Evolutionary conservation across 2,329 filamentous ascomycete species (phyloP).

Genomic region (Beauveria brongniartii): DNA sequence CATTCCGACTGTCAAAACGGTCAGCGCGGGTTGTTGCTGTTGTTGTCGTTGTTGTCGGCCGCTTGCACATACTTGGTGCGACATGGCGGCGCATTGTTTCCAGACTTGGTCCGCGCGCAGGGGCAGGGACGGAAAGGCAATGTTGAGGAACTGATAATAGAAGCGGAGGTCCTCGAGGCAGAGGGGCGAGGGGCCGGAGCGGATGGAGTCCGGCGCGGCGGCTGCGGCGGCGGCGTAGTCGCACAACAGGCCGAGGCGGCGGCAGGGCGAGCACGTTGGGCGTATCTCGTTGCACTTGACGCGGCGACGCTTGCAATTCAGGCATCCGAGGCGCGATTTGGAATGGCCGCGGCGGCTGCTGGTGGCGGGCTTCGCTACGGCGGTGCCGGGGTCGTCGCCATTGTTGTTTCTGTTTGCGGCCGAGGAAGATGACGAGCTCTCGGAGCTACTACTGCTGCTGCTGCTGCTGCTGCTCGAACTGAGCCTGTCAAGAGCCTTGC

Average conservation of each 20-base stretch:
- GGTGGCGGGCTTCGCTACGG: background rate
- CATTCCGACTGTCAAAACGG: slow-evolving; percentile 24
- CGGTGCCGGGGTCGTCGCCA: background rate
- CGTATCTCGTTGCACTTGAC: slow-evolving; percentile 25
- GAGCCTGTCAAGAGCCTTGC: background rate
- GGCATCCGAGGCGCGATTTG: slow-evolving; percentile 25
- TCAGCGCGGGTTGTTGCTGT: background rate
- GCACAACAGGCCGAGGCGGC: slow-evolving; percentile 26
- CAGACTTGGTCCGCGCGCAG: slow-evolving; percentile 25
- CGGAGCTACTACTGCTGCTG: background rate
- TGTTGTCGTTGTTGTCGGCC: background rate
- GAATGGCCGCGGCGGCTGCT: slow-evolving; percentile 17
- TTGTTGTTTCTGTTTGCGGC: background rate
- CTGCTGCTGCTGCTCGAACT: background rate
- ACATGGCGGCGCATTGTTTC: slow-evolving; percentile 26
- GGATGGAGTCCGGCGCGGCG: slow-evolving; percentile 14
- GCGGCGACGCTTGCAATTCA: slow-evolving; percentile 24
- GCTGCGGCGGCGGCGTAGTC: slow-evolving; percentile 18
- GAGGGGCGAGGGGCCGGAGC: slow-evolving; percentile 19
- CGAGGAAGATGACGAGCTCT: background rate
- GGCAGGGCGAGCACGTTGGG: slow-evolving; percentile 23
- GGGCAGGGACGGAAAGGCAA: slow-evolving; percentile 31
- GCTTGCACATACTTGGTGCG: slow-evolving; percentile 21
- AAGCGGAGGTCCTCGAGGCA: slow-evolving; percentile 38
- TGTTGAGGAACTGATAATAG: slow-evolving; percentile 42